Percentiles rank a stretch among this genome's conserved stretches.
Conservation (phyloP, 306 rosid genomes). For the Casuarina cunninghamiana region DNA sequence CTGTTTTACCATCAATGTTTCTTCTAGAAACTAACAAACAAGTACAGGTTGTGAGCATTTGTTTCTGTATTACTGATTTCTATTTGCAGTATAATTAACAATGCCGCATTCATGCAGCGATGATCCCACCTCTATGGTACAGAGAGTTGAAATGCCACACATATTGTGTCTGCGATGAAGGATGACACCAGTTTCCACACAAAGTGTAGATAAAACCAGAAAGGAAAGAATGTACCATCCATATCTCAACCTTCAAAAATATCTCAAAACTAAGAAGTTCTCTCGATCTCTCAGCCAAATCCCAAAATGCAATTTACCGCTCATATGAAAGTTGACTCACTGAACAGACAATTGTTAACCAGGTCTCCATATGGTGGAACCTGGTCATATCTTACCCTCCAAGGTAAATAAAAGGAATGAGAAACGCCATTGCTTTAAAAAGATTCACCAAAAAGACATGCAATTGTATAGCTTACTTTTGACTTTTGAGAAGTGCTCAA, state of each 20-base stretch:
- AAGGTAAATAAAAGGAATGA: slow-evolving; percentile 7
- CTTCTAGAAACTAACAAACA: not conserved
- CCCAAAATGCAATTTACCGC: not conserved
- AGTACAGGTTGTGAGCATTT: not conserved
- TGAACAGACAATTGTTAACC: not conserved
- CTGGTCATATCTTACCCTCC: not conserved
- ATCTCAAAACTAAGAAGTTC: not conserved
- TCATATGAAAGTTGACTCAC: not conserved
- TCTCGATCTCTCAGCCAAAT: not conserved
- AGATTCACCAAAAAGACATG: not conserved
- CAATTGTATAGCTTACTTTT: slow-evolving; percentile 50
- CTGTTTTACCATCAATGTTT: not conserved
- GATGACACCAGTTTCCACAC: not conserved
- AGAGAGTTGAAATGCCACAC: not conserved
- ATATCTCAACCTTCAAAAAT: not conserved
- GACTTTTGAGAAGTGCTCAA: slow-evolving; percentile 75
- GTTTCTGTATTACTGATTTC: not conserved
- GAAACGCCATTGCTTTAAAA: not conserved
- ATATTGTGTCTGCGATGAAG: not conserved
- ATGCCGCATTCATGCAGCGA: not conserved
- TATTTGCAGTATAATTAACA: not conserved
- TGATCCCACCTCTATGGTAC: not conserved
- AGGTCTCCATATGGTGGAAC: not conserved
- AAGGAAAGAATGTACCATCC: not conserved
- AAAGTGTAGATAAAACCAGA: not conserved